phyloP scores from a whole-genome alignment of 768 basidiomycete species.

The Pisolithus albus region DNA sequence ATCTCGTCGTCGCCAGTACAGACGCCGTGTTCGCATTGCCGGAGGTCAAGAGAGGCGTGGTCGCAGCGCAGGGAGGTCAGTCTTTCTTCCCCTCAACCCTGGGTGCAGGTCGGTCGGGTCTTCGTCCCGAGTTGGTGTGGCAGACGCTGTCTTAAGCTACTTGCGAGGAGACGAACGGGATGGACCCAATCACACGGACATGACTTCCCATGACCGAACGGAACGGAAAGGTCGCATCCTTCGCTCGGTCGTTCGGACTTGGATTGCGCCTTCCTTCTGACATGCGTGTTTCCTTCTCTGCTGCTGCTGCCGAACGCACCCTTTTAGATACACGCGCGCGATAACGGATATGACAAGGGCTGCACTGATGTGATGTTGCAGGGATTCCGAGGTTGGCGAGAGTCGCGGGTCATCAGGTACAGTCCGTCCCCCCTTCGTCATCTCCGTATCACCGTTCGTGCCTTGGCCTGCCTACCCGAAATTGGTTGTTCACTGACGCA shows the following conservation, averaged over 20 bases:
- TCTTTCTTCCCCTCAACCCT: conserved; percentile 5
- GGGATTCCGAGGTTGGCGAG: conserved; percentile 64
- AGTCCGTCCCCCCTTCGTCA: neutral
- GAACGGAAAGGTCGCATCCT: too few species aligned
- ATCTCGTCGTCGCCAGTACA: conserved; percentile 62
- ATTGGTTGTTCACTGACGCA: conserved; percentile 1
- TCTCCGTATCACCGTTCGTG: neutral
- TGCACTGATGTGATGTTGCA: conserved; percentile 23
- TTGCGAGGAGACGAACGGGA: neutral
- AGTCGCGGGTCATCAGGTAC: conserved; percentile 70
- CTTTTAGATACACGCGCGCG: neutral
- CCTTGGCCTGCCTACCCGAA: neutral
- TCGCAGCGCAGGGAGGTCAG: conserved; percentile 66
- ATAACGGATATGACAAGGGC: conserved; percentile 5
- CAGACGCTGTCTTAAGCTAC: neutral
- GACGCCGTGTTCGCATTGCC: conserved; percentile 68
- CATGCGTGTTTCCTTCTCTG: too few species aligned
- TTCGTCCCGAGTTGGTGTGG: neutral
- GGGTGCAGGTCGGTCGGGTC: neutral
- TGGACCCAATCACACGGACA: neutral
- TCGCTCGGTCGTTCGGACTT: too few species aligned
- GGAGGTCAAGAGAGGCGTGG: conserved; percentile 72
- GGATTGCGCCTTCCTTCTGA: too few species aligned
- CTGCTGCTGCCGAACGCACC: too few species aligned
- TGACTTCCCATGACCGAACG: neutral